Percentiles rank a stretch among this genome's conserved stretches.
phyloP scores from a whole-genome alignment of 805 yeast species.

The Lachancea sp. region DNA sequence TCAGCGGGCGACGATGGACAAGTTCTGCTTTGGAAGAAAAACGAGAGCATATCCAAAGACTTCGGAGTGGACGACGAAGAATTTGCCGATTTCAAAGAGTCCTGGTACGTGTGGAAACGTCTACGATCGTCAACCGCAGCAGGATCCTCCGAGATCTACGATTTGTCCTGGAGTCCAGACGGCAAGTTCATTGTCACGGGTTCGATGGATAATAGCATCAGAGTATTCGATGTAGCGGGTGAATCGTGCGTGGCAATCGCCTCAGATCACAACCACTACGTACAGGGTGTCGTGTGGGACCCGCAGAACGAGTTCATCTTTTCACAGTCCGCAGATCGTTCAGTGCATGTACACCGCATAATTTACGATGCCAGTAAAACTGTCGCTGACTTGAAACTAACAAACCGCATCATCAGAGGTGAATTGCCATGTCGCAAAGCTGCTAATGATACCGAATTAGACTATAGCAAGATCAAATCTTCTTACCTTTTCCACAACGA shows the following conservation, averaged over 20 bases:
- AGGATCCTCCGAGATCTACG: conserved; percentile 75
- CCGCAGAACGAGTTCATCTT: conserved; percentile 72
- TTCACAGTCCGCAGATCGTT: conserved; percentile 85
- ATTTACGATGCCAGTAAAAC: conserved; percentile 12
- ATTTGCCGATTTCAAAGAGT: conserved; percentile 52
- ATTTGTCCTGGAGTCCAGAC: conserved; percentile 89
- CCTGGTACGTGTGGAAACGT: conserved; percentile 51
- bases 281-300: conserved; percentile 97
- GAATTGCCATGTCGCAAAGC: conserved; percentile 43
- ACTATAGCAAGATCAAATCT: conserved; percentile 28
- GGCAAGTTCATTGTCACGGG: conserved; percentile 74
- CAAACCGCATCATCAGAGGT: conserved; percentile 45
- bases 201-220: conserved; percentile 79
- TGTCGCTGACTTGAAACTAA: conserved; percentile 20
- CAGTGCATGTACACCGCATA: conserved; percentile 58
- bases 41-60: conserved; percentile 49
- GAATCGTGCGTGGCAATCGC: conserved; percentile 45
- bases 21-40: conserved; percentile 68
- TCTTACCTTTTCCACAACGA: conserved; percentile 71
- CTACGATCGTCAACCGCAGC: conserved; percentile 53
- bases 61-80: conserved; percentile 46
- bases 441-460: conserved; percentile 10
- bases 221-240: conserved; percentile 53
- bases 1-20: conserved; percentile 95
- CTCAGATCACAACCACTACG: conserved; percentile 73